Base-by-base conservation (phyloP, 768 basidiomycete species). In the Tricholomella constricta region DNA sequence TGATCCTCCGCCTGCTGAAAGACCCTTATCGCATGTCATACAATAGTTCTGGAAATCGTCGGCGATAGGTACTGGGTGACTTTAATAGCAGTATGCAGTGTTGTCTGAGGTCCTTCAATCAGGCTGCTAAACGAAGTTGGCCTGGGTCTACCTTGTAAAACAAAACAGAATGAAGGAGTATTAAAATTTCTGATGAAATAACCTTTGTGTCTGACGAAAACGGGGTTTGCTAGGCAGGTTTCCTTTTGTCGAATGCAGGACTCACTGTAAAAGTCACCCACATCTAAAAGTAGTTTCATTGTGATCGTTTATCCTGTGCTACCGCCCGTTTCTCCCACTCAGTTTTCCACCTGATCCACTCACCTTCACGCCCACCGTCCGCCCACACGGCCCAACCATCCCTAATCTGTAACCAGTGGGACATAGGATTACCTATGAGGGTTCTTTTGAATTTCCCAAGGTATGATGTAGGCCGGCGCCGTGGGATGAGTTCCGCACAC, bases 371-470 rank as follows among this genome's bases (percentile, higher is more conserved):
- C 2, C 91, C 91, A n/a, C 86, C 86, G 65, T 94, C 91, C 3
- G 73, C 60, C 86, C 89, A 94, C 1, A 91, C 72, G 10, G 76
- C 79, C 91, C 91, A 94, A 6, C 91, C 89, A 62, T 94, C 91
- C 43, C 89, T 78, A 37, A 94, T 71, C 43, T 83, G 80, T 29
- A 89, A 65, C 88, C 88, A 93, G 0, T 66, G 71, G 5, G 77
- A 78, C 17, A 90, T 27, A 4, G 83, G 79, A 58, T 88, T 84
- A 1, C 60, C 60, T 27, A 94, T 64, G n/a, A 87, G 48, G 37
- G 69, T 72, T 4, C 67, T 56, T 40, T 85, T 83, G 3, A 72
- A 54, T 44, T 66, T 64, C 12, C 86, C 89, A 23, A 85, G 68
- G 8, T 75, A 31, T 0, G 88, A 86, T 0, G 62, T 52, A 8